Evolutionary conservation across 2,329 filamentous ascomycete genomes (phyloP).

Genomic region (Teratosphaeriaceae sp.): DNA sequence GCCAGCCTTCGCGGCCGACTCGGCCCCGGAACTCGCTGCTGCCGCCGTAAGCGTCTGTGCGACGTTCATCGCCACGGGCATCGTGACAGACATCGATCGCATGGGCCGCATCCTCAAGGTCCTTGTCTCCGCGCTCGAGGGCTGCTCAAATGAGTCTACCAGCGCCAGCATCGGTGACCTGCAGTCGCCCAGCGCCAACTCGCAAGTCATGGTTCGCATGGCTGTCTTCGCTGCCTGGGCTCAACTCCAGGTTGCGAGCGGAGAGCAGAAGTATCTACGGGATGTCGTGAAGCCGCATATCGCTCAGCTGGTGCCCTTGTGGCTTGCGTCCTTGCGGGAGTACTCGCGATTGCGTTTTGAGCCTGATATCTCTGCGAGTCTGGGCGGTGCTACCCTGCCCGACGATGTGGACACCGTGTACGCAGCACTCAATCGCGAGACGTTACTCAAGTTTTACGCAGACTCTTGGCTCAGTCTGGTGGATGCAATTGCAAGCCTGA

Average conservation of each 20-base stretch:
- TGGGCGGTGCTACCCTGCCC: constrained; percentile 66
- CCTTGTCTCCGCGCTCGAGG: constrained; percentile 82
- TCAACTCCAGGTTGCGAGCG: constrained; percentile 89
- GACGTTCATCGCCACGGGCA: constrained; percentile 95
- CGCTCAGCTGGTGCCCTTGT: constrained; percentile 80
- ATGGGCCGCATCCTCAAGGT: constrained; percentile 98
- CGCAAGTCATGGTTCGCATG: constrained; percentile 98
- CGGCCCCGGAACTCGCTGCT: constrained; percentile 88
- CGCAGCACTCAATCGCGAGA: constrained; percentile 88
- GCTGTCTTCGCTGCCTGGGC: constrained; percentile 96
- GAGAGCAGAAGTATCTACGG: constrained; percentile 81
- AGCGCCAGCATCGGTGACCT: constrained; percentile 87
- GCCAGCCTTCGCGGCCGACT: constrained; percentile 91
- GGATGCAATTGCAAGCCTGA: constrained; percentile 92
- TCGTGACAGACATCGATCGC: constrained; percentile 94
- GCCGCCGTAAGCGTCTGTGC: constrained; percentile 97
- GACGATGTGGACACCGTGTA: constrained; percentile 84
- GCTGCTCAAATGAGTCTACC: constrained; percentile 74
- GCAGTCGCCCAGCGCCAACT: constrained; percentile 87
- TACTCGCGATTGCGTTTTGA: constrained; percentile 92
- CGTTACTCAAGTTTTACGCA: constrained; percentile 90
- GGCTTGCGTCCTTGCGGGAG: constrained; percentile 87
- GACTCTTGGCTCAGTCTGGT: constrained; percentile 95
- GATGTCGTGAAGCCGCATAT: constrained; percentile 88
- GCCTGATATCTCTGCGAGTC: constrained; percentile 88